These are phyloP conservation scores for Umbelopsis sp. DNA, from an alignment of 192 early-diverging fungal genomes.

Conservation along the genomic window DNA sequence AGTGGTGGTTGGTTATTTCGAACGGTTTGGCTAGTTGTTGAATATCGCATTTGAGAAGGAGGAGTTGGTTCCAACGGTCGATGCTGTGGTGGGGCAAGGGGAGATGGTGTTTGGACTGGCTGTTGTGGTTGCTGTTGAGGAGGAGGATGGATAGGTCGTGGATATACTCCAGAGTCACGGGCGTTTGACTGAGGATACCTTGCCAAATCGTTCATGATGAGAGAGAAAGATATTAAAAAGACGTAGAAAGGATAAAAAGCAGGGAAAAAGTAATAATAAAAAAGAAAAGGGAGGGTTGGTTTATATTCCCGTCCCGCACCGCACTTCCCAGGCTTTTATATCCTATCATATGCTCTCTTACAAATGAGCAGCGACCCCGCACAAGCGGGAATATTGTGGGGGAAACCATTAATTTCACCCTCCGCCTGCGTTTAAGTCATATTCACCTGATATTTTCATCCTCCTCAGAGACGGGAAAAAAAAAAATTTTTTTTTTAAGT, in stretches of 20 bases:
- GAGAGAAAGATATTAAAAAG: not conserved
- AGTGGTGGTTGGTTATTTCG: not conserved
- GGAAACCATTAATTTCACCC: too few species aligned
- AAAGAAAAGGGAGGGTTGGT: not conserved
- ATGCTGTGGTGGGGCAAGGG: conserved; percentile 1
- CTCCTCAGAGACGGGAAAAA: too few species aligned
- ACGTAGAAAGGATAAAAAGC: not conserved
- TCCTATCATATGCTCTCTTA: too few species aligned
- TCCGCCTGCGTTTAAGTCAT: too few species aligned
- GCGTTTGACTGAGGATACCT: conserved; percentile 20
- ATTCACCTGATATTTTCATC: too few species aligned
- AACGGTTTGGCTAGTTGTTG: not conserved
- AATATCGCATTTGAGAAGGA: conserved; percentile 16
- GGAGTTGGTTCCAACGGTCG: conserved; percentile 9
- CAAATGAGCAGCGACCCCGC: too few species aligned
- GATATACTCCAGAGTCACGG: conserved; percentile 13
- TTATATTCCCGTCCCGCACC: too few species aligned
- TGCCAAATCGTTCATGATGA: conserved; percentile 9
- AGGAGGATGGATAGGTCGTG: not conserved
- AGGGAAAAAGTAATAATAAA: not conserved
- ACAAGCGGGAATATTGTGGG: too few species aligned
- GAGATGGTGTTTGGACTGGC: too few species aligned
- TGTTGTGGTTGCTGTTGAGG: not conserved
- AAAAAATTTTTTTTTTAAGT: too few species aligned
- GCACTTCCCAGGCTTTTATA: too few species aligned